Conservation (phyloP, 2,329 filamentous ascomycete species). For the Colletotrichum sp. region DNA sequence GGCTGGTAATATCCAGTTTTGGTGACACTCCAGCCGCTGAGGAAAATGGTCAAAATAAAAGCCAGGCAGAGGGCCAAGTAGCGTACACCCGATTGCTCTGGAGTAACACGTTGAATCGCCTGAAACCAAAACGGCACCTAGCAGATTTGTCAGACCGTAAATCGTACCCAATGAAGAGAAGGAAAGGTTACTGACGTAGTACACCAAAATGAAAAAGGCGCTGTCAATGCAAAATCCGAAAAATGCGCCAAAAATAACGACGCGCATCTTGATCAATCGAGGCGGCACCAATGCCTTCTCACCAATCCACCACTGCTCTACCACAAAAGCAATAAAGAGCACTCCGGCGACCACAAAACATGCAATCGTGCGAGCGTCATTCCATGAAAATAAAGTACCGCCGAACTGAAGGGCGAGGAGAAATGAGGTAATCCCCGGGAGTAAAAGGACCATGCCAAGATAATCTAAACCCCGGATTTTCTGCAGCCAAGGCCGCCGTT, state of each 20-base stretch:
- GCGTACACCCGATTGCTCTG: constrained; percentile 35
- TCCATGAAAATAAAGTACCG: constrained; percentile 36
- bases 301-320: constrained; percentile 35
- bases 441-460: constrained; percentile 23
- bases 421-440: constrained; percentile 38
- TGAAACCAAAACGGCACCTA: constrained; percentile 39
- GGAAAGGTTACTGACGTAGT: background rate
- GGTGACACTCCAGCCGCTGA: constrained; percentile 25
- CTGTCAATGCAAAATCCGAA: constrained; percentile 28
- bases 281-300: constrained; percentile 41
- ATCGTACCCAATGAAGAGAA: too few relatives aligned
- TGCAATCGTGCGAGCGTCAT: constrained; percentile 32
- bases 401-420: constrained; percentile 51
- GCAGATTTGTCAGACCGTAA: background rate
- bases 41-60: constrained; percentile 29
- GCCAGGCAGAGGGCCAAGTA: constrained; percentile 33
- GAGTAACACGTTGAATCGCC: constrained; percentile 35
- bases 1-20: constrained; percentile 39
- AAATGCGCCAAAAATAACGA: constrained; percentile 25
- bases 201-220: constrained; percentile 6
- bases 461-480: constrained; percentile 23
- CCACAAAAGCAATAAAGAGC: constrained; percentile 31
- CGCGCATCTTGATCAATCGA: constrained; percentile 36
- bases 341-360: constrained; percentile 29
- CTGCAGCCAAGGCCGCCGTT: constrained; percentile 16